A percentile compares a stretch with the other conserved stretches of the same genome.
Conservation (phyloP, 257 asterid genomes). For the Cinchona pubescens region DNA sequence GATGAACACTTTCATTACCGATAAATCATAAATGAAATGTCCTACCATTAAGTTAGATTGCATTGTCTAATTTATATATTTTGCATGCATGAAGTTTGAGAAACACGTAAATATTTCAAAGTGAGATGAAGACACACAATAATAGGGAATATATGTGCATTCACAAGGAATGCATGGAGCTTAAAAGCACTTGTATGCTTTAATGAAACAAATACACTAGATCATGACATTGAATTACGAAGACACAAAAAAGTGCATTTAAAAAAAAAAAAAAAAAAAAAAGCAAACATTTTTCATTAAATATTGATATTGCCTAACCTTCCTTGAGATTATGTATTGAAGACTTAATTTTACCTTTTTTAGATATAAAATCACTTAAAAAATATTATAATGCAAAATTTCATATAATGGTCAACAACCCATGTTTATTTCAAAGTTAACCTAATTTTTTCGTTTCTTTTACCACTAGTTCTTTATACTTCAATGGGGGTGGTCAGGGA, state of each 20-base stretch:
- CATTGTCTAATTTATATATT: no score
- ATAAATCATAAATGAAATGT: no score
- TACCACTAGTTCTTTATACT: background rate
- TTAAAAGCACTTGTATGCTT: background rate
- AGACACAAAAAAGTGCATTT: background rate
- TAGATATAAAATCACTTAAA: background rate
- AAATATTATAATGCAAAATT: no score
- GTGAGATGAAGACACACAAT: no score
- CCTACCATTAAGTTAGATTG: no score
- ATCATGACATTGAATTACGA: background rate
- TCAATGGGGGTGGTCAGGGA: background rate
- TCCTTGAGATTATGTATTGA: background rate
- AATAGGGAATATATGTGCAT: background rate
- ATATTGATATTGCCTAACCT: no score
- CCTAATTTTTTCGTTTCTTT: background rate
- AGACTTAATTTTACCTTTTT: background rate
- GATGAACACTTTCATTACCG: no score
- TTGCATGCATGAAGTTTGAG: no score
- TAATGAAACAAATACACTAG: background rate
- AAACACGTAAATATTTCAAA: no score
- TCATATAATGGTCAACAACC: background rate
- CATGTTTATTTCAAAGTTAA: background rate
- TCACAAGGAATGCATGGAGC: background rate
- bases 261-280: no score
- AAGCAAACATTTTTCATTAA: no score